phyloP scores from a whole-genome alignment of 2,329 filamentous ascomycete species.

The Pyrenochaeta sp. region DNA sequence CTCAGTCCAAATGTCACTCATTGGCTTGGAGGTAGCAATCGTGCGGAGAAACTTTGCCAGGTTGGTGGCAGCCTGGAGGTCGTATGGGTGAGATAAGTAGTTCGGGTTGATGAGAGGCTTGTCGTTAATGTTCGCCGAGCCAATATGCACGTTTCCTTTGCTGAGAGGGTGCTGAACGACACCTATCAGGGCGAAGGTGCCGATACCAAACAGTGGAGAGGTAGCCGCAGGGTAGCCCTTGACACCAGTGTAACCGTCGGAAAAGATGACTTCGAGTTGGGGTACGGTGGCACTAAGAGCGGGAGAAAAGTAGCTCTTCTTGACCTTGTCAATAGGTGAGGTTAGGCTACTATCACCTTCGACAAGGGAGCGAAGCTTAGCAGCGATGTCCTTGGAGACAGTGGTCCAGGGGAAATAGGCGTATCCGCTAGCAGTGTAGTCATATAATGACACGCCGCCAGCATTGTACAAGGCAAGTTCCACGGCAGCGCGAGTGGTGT shows the following conservation, averaged over 20 bases:
- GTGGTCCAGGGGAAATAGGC: constrained; percentile 55
- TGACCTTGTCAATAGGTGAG: constrained; percentile 26
- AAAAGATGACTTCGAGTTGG: constrained; percentile 56
- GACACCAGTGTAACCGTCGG: constrained; percentile 56
- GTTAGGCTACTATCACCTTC: constrained; percentile 21
- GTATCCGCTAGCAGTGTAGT: constrained; percentile 53
- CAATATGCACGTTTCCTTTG: constrained; percentile 37
- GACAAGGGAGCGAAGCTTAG: constrained; percentile 46
- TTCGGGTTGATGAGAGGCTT: constrained; percentile 41
- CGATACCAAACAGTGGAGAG: constrained; percentile 34
- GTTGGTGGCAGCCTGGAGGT: constrained; percentile 28
- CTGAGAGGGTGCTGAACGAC: constrained; percentile 47
- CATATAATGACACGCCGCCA: constrained; percentile 47
- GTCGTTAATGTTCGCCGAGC: constrained; percentile 27
- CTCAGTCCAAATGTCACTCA: constrained; percentile 37
- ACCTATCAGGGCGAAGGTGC: constrained; percentile 47
- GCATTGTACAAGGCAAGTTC: constrained; percentile 51
- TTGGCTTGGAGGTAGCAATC: constrained; percentile 28
- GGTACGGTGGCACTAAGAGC: constrained; percentile 42
- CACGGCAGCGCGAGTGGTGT: constrained; percentile 46
- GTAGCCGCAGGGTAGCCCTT: constrained; percentile 44
- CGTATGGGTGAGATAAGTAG: constrained; percentile 38
- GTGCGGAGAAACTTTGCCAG: constrained; percentile 40
- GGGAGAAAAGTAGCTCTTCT: constrained; percentile 47
- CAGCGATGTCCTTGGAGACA: constrained; percentile 43